A percentile compares a stretch with the other conserved stretches of the same genome.
Conservation (phyloP, 176 grass and related monocot genomes). For the Hsuehochloa calcarea region DNA sequence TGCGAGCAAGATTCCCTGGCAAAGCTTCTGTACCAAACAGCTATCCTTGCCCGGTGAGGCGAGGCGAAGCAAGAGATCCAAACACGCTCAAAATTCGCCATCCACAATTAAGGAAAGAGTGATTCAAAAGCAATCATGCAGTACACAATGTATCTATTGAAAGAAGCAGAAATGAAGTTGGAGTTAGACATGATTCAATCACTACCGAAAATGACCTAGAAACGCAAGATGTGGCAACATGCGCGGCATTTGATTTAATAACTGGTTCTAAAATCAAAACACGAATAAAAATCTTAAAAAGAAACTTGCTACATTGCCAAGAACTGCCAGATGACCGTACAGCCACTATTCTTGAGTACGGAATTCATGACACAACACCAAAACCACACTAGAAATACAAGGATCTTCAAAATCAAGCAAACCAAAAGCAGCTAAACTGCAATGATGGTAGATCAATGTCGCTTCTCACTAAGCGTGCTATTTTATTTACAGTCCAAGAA, state of each 20-base stretch:
- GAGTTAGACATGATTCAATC: neutral
- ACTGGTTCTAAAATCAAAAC: neutral
- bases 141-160: conserved; percentile 17
- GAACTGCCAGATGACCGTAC: neutral
- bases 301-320: neutral
- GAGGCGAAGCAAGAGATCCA: too few relatives aligned
- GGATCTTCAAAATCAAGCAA: neutral
- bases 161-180: conserved; percentile 21
- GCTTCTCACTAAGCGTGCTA: neutral
- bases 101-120: conserved; percentile 18
- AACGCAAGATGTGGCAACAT: neutral
- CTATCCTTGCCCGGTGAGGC: too few relatives aligned
- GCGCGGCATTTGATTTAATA: neutral
- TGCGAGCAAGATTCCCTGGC: too few relatives aligned
- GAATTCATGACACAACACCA: neutral
- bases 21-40: too few relatives aligned
- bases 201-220: conserved; percentile 12
- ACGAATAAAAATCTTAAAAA: neutral
- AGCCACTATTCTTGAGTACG: neutral
- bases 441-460: neutral
- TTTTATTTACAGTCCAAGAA: neutral
- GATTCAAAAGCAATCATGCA: neutral
- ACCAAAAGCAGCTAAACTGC: neutral
- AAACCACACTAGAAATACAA: neutral
- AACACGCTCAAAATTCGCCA: neutral